Base-by-base conservation (phyloP, 768 basidiomycete genomes). In the Gyrodon lividus region DNA sequence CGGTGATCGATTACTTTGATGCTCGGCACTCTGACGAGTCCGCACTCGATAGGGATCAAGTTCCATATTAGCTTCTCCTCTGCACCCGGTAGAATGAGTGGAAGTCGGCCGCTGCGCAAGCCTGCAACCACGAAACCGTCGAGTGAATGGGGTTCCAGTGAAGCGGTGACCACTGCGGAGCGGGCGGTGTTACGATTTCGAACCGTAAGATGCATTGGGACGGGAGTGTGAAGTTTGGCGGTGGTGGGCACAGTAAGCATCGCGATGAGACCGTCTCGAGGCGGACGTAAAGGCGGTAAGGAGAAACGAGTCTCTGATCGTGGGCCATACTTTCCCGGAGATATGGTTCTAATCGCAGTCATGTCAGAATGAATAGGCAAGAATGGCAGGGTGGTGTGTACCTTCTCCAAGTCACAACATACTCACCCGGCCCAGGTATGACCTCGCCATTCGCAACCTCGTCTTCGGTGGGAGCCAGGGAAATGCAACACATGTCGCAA, bases 61-160 rank as follows among this genome's bases (percentile, higher is more conserved):
- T 76, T 79, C 87, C 89, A 92, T 9, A 70, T 69, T 19, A 92
- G 46, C 51, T 67, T 75, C 58, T 83, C 83, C 65, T 91, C 89
- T 23, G 76, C 72, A 5, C 85, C 85, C 0, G 92, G 87, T 38
- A 89, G 72, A n/a, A 98, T 71, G 40, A 87, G 70, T 2, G 90
- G 84, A 8, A 92, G 57, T 9, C 83, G 78, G 3, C 83, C 82
- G 43, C 73, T 79, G 42, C 89, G 75, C 31, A 88, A 64, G 0
- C 95, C 94, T 3, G 89, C 80, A 38, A 93, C 81, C 14, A 94
- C 82, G 67, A 97, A 96, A n/a, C 78, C 75, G 37, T 90, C 89
- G 12, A 77, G 69, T 14, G 71, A 57, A 53, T 86, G 84, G 1
- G 83, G 76, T 48, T 96, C 92, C 24, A 94, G 75, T 30, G 86